Percentiles rank a stretch among this genome's conserved stretches.
Evolutionary conservation across 2,329 filamentous ascomycete genomes (phyloP).

Genomic region (Clonostachys byssicola): DNA sequence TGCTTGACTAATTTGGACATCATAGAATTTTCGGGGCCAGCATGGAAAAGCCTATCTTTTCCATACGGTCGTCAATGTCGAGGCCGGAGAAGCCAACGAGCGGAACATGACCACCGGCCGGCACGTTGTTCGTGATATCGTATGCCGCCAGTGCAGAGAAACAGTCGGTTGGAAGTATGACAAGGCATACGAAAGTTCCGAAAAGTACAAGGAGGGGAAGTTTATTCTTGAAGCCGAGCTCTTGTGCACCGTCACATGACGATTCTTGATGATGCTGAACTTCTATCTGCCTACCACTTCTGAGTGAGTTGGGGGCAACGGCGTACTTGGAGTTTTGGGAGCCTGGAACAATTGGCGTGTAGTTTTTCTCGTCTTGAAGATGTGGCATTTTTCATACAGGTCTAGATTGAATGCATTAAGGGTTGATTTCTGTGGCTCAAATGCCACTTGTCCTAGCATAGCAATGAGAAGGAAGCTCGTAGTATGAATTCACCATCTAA

Average conservation of each 20-base stretch:
- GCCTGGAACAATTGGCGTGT: too few relatives aligned
- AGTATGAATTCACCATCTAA: too few relatives aligned
- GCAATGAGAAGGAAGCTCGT: too few relatives aligned
- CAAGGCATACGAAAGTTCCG: conserved; percentile 84
- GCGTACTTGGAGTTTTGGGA: not conserved
- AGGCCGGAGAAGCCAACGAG: conserved; percentile 78
- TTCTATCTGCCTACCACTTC: not conserved
- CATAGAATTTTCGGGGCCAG: conserved; percentile 93
- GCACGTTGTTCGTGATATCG: conserved; percentile 91
- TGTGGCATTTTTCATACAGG: too few relatives aligned
- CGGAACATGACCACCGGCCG: conserved; percentile 97
- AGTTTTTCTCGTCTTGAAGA: too few relatives aligned
- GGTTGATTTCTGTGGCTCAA: too few relatives aligned
- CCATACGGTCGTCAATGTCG: conserved; percentile 88
- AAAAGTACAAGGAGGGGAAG: conserved; percentile 99
- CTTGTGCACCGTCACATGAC: conserved; percentile 69
- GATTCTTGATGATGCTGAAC: not conserved
- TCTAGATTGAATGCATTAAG: too few relatives aligned
- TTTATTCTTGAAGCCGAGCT: conserved; percentile 93
- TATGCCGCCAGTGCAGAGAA: conserved; percentile 85
- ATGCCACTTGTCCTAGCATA: too few relatives aligned
- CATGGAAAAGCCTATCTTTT: conserved; percentile 98
- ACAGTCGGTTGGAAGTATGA: conserved; percentile 99
- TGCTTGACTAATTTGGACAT: not conserved
- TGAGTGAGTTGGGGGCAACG: conserved; percentile 1